Conservation (phyloP, 352 stramenopile genomes). For the Phytophthora sp. region DNA sequence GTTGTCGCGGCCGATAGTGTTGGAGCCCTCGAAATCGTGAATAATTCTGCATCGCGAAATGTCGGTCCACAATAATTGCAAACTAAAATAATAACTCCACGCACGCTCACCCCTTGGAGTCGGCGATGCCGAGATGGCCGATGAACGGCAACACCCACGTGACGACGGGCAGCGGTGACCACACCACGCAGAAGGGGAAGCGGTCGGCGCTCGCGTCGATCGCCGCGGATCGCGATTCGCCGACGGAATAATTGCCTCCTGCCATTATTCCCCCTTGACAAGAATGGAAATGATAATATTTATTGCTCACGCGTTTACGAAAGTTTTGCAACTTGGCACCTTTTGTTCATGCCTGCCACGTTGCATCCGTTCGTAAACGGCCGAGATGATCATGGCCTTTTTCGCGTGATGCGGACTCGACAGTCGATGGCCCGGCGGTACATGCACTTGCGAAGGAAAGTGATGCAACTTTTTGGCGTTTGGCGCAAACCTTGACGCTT, state of each 20-base stretch:
- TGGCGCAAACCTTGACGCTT: too few relatives aligned
- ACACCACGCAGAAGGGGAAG: conserved; percentile 93
- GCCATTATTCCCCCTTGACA: too few relatives aligned
- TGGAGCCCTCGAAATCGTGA: conserved; percentile 95
- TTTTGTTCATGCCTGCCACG: too few relatives aligned
- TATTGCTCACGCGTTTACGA: too few relatives aligned
- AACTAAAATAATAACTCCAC: background rate
- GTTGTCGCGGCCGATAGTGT: conserved; percentile 87
- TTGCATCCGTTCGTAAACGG: too few relatives aligned
- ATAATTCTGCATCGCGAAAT: conserved; percentile 62
- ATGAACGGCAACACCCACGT: conserved; percentile 95
- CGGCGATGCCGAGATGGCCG: conserved; percentile 94
- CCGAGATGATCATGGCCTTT: too few relatives aligned
- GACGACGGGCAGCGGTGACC: conserved; percentile 85
- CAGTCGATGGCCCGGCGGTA: background rate
- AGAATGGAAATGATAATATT: too few relatives aligned
- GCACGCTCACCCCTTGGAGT: conserved; percentile 64
- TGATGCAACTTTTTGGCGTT: too few relatives aligned
- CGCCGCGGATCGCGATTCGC: background rate
- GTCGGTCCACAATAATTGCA: conserved; percentile 2
- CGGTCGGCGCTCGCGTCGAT: conserved; percentile 41
- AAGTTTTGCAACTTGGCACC: too few relatives aligned
- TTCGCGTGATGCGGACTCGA: too few relatives aligned
- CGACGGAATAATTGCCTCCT: background rate
- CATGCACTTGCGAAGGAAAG: too few relatives aligned